phyloP scores from a whole-genome alignment of 78 protist species.

The Dictyostelium intermedium region DNA sequence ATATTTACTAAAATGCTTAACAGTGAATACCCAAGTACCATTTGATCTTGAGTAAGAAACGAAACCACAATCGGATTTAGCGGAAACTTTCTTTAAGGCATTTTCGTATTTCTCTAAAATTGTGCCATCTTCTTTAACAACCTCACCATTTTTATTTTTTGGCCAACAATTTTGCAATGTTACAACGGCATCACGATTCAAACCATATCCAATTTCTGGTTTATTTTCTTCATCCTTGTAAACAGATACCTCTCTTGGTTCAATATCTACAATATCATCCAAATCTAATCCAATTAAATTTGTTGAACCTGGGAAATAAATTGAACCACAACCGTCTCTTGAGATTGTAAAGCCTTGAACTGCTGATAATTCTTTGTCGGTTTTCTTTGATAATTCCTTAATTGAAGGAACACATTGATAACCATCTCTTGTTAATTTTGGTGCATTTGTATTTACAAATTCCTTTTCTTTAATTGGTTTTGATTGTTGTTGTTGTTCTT shows the following conservation, averaged over 20 bases:
- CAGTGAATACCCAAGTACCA: slow-evolving; percentile 65
- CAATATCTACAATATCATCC: slow-evolving; percentile 39
- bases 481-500: not conserved
- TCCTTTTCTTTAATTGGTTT: not conserved
- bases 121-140: not conserved
- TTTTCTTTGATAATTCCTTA: slow-evolving; percentile 12
- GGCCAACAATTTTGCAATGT: slow-evolving; percentile 56
- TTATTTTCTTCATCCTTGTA: slow-evolving; percentile 63
- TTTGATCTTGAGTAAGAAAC: not conserved
- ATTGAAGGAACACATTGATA: slow-evolving; percentile 34
- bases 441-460: slow-evolving; percentile 53
- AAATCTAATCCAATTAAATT: slow-evolving; percentile 27
- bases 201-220: slow-evolving; percentile 53
- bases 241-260: slow-evolving; percentile 24
- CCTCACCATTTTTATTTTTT: not conserved
- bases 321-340: slow-evolving; percentile 49
- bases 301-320: slow-evolving; percentile 32
- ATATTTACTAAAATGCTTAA: slow-evolving; percentile 70
- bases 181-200: slow-evolving; percentile 2
- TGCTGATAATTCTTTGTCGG: slow-evolving; percentile 18
- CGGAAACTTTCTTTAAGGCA: not conserved
- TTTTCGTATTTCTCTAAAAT: slow-evolving; percentile 17
- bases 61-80: slow-evolving; percentile 1
- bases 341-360: slow-evolving; percentile 46
- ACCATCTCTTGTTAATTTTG: slow-evolving; percentile 27